Evolutionary conservation across 306 rosid species (phyloP).

Genomic region (Cicer judaicum): DNA sequence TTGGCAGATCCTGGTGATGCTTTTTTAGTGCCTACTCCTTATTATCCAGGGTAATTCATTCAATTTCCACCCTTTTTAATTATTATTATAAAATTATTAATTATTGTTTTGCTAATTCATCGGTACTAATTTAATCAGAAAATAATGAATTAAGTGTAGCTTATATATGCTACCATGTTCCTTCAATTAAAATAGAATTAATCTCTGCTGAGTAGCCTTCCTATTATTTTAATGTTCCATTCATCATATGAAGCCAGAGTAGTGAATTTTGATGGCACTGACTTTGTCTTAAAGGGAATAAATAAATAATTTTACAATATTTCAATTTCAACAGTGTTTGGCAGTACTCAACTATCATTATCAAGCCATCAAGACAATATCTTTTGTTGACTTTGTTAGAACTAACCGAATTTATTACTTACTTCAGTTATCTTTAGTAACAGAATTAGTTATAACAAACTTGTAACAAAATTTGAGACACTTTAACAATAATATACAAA

Average conservation of each 20-base stretch:
- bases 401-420: too few relatives aligned
- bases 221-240: not conserved
- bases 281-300: conserved; percentile 16
- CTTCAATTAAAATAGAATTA: conserved; percentile 7
- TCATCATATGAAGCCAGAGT: not conserved
- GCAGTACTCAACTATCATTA: conserved; percentile 21
- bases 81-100: not conserved
- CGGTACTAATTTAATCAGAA: not conserved
- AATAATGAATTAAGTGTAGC: not conserved
- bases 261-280: conserved; percentile 11
- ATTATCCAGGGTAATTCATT: conserved; percentile 71
- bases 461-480: too few relatives aligned
- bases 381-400: not conserved
- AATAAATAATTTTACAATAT: not conserved
- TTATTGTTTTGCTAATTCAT: not conserved
- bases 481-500: too few relatives aligned
- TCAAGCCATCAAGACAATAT: not conserved
- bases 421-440: too few relatives aligned
- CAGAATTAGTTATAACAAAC: too few relatives aligned
- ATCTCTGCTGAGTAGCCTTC: not conserved
- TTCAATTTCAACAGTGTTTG: conserved; percentile 9
- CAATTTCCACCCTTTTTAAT: not conserved
- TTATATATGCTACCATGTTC: conserved; percentile 20
- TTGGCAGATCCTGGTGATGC: conserved; percentile 89
- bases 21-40: conserved; percentile 89